Evolutionary conservation across 1,139 yeast species (phyloP).

Genomic region (Yamadazyma dushanensis): DNA sequence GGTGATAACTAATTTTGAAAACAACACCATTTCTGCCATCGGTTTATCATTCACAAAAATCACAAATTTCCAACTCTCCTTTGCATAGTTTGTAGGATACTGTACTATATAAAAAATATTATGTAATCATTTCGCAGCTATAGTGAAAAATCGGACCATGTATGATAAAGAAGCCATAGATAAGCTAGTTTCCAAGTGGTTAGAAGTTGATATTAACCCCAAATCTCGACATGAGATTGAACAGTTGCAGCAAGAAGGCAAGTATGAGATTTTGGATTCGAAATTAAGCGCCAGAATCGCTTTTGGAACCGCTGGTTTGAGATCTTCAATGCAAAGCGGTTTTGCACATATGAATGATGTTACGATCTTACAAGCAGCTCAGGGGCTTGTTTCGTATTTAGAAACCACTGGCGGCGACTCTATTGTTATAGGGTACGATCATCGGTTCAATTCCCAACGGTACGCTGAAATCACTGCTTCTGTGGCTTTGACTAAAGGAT

Average conservation of each 20-base stretch:
- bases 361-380: slow-evolving; percentile 88
- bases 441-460: slow-evolving; percentile 73
- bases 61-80: background rate
- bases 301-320: slow-evolving; percentile 93
- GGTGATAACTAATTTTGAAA: background rate
- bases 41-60: background rate
- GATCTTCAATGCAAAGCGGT: slow-evolving; percentile 89
- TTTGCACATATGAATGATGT: slow-evolving; percentile 87
- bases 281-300: slow-evolving; percentile 60
- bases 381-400: slow-evolving; percentile 76
- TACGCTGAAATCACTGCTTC: slow-evolving; percentile 81
- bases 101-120: too few relatives aligned
- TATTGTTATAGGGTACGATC: slow-evolving; percentile 90
- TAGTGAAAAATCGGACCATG: too few relatives aligned
- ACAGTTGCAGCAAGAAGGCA: slow-evolving; percentile 37
- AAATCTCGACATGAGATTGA: slow-evolving; percentile 57
- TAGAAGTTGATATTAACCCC: slow-evolving; percentile 49
- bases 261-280: slow-evolving; percentile 48
- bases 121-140: too few relatives aligned
- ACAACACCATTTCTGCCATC: background rate
- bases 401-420: slow-evolving; percentile 20
- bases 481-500: slow-evolving; percentile 68
- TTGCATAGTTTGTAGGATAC: too few relatives aligned
- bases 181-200: slow-evolving; percentile 49
- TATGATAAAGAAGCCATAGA: slow-evolving; percentile 16